Evolutionary conservation across 2,329 filamentous ascomycete genomes (phyloP).

Genomic region (Dothideomycetes sp.): DNA sequence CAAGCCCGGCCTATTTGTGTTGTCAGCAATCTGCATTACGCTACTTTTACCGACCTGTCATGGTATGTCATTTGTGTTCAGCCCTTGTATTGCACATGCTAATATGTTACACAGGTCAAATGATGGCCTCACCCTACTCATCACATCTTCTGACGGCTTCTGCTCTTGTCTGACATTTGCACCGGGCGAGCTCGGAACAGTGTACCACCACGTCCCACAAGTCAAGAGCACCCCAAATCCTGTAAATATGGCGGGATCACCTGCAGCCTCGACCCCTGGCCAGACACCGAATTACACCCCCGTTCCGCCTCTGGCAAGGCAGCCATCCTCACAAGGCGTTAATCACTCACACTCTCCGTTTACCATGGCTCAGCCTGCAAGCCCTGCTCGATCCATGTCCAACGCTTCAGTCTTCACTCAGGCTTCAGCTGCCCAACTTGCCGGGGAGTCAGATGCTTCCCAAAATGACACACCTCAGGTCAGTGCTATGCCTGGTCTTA

Average conservation of each 20-base stretch:
- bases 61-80: conserved; percentile 52
- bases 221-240: conserved; percentile 23
- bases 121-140: conserved; percentile 69
- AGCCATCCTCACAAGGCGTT: conserved; percentile 9
- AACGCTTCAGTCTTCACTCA: conserved; percentile 8
- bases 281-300: conserved; percentile 9
- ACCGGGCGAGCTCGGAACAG: conserved; percentile 71
- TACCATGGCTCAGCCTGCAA: conserved; percentile 8
- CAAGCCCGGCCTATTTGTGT: conserved; percentile 88
- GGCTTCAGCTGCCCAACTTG: conserved; percentile 5
- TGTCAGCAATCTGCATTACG: conserved; percentile 94
- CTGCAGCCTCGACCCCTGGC: conserved; percentile 22
- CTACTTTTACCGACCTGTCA: conserved; percentile 90
- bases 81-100: conserved; percentile 9
- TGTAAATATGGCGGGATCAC: conserved; percentile 20
- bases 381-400: conserved; percentile 10
- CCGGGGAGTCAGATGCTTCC: conserved; percentile 15
- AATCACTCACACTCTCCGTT: conserved; percentile 10
- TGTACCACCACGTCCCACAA: conserved; percentile 56
- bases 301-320: conserved; percentile 7
- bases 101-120: conserved; percentile 47
- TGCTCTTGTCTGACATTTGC: conserved; percentile 84
- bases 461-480: conserved; percentile 65
- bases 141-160: conserved; percentile 97
- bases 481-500: conserved; percentile 64